Evolutionary conservation across 2,329 filamentous ascomycete genomes (phyloP), one percentile per base, ranked within the genome.

Genomic region (Aspergillus costaricaensis): DNA sequence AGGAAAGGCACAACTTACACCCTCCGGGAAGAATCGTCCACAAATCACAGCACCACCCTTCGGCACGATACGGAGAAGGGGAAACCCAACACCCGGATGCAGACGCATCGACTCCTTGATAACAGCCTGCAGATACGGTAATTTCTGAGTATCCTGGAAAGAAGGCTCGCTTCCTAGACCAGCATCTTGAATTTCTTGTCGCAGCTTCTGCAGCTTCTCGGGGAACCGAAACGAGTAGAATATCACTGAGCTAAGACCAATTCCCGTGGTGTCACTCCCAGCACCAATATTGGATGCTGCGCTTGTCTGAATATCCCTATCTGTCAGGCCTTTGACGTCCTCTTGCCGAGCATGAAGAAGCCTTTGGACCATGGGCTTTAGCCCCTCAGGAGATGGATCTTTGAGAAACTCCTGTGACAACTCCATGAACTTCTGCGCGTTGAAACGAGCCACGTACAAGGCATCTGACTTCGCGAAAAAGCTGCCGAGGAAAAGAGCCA

Each of bases 221-320:
- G 87, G 87, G 67, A 87, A 85, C 69, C 87, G 88, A 38, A 92
- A 80, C 3, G 93, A 77, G 73, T 87, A 88, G 76, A 93, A 93
- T 69, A 94, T 91, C 0, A 92, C 84, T 6, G 87, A 83, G 5
- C 85, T 85, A 0, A 93, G 81, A 6, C 85, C 86, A 70, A 93
- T 93, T 41, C 89, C 90, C 0, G 91, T 94, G 0, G 91, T 94
- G 74, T 95, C 91, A 2, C 86, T 89, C 3, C 91, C 90, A 0
- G 91, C 91, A 90, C 85, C 69, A 10, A 67, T 67, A 62, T 72
- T 72, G 21, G 71, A 70, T 2, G 67, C 65, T 14, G 69, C 66
- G 70, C 71, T 73, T 8, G 70, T 70, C 12, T 71, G 66, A 21
- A 75, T 63, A 2, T 68, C 63, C 36, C 63, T 65, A 32, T 72